A percentile compares a stretch with the other conserved stretches of the same genome.
Conservation (phyloP, 2,329 filamentous ascomycete species). For the Parasarocladium wereldwijsianum region DNA sequence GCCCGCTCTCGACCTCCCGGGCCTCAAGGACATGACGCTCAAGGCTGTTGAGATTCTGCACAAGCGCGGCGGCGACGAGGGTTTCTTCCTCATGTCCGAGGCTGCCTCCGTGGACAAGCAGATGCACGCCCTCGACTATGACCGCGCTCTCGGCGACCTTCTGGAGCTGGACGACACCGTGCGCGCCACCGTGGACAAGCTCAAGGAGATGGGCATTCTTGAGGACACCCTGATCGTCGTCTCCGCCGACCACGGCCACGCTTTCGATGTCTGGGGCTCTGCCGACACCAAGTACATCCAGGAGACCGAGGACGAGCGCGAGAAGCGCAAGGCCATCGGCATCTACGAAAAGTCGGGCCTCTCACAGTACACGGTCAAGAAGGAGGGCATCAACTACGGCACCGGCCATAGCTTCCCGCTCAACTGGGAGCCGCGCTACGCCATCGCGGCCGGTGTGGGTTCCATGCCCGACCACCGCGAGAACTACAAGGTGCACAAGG, state of each 20-base stretch:
- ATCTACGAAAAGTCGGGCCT: constrained; percentile 59
- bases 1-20: constrained; percentile 60
- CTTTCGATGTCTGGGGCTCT: constrained; percentile 73
- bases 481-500: constrained; percentile 57
- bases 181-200: constrained; percentile 56
- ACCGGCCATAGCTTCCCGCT: constrained; percentile 64
- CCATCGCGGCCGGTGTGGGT: constrained; percentile 56
- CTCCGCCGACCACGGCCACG: constrained; percentile 80
- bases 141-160: constrained; percentile 71
- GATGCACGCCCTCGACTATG: constrained; percentile 78
- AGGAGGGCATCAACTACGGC: constrained; percentile 49
- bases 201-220: constrained; percentile 49
- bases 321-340: constrained; percentile 63
- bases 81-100: constrained; percentile 81
- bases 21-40: constrained; percentile 78
- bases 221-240: constrained; percentile 68
- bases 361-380: constrained; percentile 53
- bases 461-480: constrained; percentile 65
- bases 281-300: constrained; percentile 68
- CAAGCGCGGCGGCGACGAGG: constrained; percentile 48
- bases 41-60: constrained; percentile 74
- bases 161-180: constrained; percentile 78
- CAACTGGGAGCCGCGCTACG: constrained; percentile 77
- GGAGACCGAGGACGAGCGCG: constrained; percentile 48
- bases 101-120: constrained; percentile 79